Base-by-base conservation (phyloP, 441 rosid genomes). In the Brassica hybrid region DNA sequence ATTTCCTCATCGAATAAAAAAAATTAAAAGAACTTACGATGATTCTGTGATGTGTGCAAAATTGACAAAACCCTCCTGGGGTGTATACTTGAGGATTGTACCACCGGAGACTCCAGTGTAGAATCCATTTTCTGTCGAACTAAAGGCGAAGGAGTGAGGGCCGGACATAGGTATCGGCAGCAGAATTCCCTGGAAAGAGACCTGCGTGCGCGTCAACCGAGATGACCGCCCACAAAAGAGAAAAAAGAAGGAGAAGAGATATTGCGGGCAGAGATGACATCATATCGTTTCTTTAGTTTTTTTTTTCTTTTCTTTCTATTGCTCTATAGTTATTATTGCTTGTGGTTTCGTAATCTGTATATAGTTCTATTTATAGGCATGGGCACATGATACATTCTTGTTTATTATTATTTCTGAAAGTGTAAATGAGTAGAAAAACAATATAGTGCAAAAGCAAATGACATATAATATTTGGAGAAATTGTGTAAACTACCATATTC, bases 41-140 rank as follows among this genome's bases (percentile, higher is more conserved):
- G 21, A 41, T 41, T 79, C 41, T 7, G 78, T 61, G 69, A 74
- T 79, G 30, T 52, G 67, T 0, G 82, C 82, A 68, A 79, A 79
- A 41, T 52, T 8, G 18, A 73, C 75, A 73, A 23, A 79, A 36
- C 78, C 82, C 1, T 66, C 38, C 66, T 73, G 75, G 18, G 75
- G 74, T 3, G 59, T 59, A 30, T 71, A 75, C 34, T 79, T 79
- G 36, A 79, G 75, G 62, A 79, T 79, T 69, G 64, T 74, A 52
- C 82, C 82, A 1, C 75, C 82, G 32, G 82, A 79, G 36, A 74
- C 82, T 21, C 82, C 79, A 2, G 82, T 79, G 48, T 79, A 79
- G 21, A 75, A 70, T 14, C 79, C 82, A 69, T 70, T 70, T 2
- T 72, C 82, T 16, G 79, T 74, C 25, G 72, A 70, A 38, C 69